phyloP scores from a whole-genome alignment of 371 early-diverging fungal genomes.

The Mortierella sp. region DNA sequence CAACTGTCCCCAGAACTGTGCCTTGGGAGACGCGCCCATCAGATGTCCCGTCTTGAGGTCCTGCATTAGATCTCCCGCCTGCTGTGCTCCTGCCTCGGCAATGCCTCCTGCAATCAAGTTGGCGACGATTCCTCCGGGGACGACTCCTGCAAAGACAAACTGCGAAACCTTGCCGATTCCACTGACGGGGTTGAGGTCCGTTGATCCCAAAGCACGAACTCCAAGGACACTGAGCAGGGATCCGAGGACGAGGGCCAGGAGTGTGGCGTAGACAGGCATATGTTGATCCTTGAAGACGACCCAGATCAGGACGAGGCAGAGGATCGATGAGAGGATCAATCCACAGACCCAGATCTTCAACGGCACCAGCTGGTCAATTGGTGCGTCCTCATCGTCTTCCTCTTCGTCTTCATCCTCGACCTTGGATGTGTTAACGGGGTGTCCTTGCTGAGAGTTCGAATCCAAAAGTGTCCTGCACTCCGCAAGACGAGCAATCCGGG shows the following conservation, averaged over 20 bases:
- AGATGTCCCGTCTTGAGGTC: slow-evolving; percentile 92
- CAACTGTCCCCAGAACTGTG: slow-evolving; percentile 89
- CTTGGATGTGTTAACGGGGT: not conserved
- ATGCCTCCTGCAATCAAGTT: slow-evolving; percentile 90
- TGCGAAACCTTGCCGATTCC: slow-evolving; percentile 91
- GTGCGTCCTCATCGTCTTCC: slow-evolving; percentile 62
- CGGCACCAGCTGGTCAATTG: slow-evolving; percentile 64
- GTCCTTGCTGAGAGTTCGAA: not conserved
- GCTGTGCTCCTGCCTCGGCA: slow-evolving; percentile 85
- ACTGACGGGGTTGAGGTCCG: slow-evolving; percentile 86
- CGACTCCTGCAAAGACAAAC: slow-evolving; percentile 81
- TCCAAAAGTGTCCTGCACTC: slow-evolving; percentile 24
- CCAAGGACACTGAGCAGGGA: slow-evolving; percentile 66
- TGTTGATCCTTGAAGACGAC: slow-evolving; percentile 67
- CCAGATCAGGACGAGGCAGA: slow-evolving; percentile 72
- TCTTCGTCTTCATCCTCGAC: slow-evolving; percentile 19
- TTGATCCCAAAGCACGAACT: slow-evolving; percentile 84
- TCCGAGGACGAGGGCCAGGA: slow-evolving; percentile 63
- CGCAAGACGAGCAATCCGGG: slow-evolving; percentile 15
- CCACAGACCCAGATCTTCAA: slow-evolving; percentile 71
- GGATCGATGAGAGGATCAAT: slow-evolving; percentile 65
- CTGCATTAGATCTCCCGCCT: slow-evolving; percentile 89
- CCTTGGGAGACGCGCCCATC: slow-evolving; percentile 84
- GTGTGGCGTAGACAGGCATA: slow-evolving; percentile 61
- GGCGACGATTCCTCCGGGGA: slow-evolving; percentile 80